Base-by-base conservation (phyloP, 345 rosid species). In the Boechera stricta region DNA sequence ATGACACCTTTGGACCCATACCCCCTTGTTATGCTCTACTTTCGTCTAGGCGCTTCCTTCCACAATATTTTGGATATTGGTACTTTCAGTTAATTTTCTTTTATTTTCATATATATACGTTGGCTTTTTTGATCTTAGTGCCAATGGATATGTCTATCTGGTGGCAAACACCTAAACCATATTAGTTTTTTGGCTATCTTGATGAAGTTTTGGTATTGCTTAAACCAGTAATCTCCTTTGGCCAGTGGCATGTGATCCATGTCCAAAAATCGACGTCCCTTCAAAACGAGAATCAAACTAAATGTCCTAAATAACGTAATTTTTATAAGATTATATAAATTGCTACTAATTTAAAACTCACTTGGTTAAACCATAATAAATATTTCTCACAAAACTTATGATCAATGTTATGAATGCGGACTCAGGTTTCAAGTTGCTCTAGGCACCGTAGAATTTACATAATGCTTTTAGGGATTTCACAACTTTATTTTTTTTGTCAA, bases 11-110 rank as follows among this genome's bases (percentile, higher is more conserved):
- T 39, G 33, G 24, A 47, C 66, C 59, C 59, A 47, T 36, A 47
- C 51, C 26, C 65, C 39, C 66, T 74, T 21, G 71, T 74, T 67
- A 58, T 56, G 39, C 32, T 73, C 71, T 21, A 13, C 35, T 18
- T 64, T 73, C 42, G 26, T 74, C 39, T 33, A 65, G 3, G 45
- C 15, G 38, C 11, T 24, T 55, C 71, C 11, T 44, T 55, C 48
- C 45, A 54, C 64, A 55, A 24, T 24, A 47, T 33, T 33, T 8
- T 42, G 13, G 1, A 54, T 32, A 64, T 55, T 62, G 5, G 7
- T 36, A 16, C 38, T 26, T 36, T 48, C 12, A 7, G 16, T 48
- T 59, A 48, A 12, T 9, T 54, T 54, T 2, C 8, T 5, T 32
- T 26, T 42, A 2, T 16, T 51, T 72, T 29, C 51, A 15, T 65